Base-by-base conservation (phyloP, 345 rosid genomes). In the Aethionema arabicum region DNA sequence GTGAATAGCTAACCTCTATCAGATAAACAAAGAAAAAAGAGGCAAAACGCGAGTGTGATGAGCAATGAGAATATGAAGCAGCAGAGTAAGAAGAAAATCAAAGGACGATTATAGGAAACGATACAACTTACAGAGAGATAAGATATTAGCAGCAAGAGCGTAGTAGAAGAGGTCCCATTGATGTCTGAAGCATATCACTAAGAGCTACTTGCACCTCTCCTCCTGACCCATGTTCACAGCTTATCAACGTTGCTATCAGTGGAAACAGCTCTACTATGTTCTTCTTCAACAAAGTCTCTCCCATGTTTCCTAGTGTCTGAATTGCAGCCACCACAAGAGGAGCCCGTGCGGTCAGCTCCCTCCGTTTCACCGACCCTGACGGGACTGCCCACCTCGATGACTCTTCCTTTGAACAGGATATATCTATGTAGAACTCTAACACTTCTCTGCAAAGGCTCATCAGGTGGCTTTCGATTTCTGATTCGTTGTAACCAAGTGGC, bases 151-250 rank as follows among this genome's bases (percentile, higher is more conserved):
- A 92, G 79, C 87, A 81, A 3, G 91, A 82, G 11, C 85, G 76
- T 45, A 92, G 90, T 71, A 92, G 70, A 44, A 92, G 43, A 11
- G 95, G 91, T 45, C 97, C 97, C 30, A 92, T 89, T 4, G 90
- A 84, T 45, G 86, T 77, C 67, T 81, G 78, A 31, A 92, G 86
- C 88, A 90, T 87, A 63, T 87, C 95, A 56, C 97, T 82, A 57
- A 92, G 93, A 56, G 98, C 98, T 60, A 80, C 66, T 78, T 84
- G 97, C 43, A 92, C 91, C 71, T 92, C 98, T 31, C 68, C 68
- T 37, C 78, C 82, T 4, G 98, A 82, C 29, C 98, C 98, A 40
- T 92, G 98, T 65, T 92, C 96, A 53, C 97, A 85, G 70, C 95
- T 85, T 74, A 89, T 74, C 82, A 92, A 80, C 78, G 82, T 74